Percentiles rank a stretch among this genome's conserved stretches.
Evolutionary conservation across 2,329 filamentous ascomycete species (phyloP).

Genomic region (Ophiostoma piceae): DNA sequence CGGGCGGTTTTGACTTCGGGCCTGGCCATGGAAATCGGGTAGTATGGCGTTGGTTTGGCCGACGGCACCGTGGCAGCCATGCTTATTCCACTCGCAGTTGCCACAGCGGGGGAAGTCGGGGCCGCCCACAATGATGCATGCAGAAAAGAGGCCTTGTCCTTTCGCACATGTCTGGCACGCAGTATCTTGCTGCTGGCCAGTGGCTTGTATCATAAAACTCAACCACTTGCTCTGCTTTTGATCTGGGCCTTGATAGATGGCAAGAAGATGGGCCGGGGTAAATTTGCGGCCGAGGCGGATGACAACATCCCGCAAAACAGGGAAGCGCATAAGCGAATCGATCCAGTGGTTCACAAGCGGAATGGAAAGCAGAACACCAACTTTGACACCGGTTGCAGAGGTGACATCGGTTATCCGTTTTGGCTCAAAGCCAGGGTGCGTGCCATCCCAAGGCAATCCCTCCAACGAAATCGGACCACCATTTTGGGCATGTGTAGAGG

Average conservation of each 20-base stretch:
- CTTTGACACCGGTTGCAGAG: not conserved
- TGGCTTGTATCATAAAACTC: constrained; percentile 48
- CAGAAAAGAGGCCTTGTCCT: constrained; percentile 42
- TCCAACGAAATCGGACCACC: not conserved
- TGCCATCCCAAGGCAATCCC: not conserved
- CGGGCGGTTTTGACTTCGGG: constrained; percentile 10
- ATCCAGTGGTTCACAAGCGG: constrained; percentile 40
- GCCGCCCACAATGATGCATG: constrained; percentile 42
- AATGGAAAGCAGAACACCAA: constrained; percentile 26
- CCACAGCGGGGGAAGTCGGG: constrained; percentile 44
- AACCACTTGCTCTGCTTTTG: constrained; percentile 44
- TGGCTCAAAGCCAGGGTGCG: not conserved
- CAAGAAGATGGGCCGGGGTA: constrained; percentile 36
- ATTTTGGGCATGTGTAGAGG: not conserved
- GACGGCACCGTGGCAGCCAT: constrained; percentile 30
- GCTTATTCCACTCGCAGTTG: constrained; percentile 48
- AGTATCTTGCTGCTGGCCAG: constrained; percentile 38
- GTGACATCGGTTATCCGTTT: not conserved
- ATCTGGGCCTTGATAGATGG: constrained; percentile 39
- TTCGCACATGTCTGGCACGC: constrained; percentile 42
- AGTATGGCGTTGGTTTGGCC: not conserved
- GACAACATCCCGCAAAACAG: constrained; percentile 39
- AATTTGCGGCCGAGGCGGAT: constrained; percentile 43
- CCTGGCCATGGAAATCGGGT: not conserved
- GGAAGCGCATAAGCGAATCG: constrained; percentile 35